These are phyloP conservation scores for Leptomonas pyrrhocoris DNA, from an alignment of 208 protist genomes.

Conservation along the genomic window DNA sequence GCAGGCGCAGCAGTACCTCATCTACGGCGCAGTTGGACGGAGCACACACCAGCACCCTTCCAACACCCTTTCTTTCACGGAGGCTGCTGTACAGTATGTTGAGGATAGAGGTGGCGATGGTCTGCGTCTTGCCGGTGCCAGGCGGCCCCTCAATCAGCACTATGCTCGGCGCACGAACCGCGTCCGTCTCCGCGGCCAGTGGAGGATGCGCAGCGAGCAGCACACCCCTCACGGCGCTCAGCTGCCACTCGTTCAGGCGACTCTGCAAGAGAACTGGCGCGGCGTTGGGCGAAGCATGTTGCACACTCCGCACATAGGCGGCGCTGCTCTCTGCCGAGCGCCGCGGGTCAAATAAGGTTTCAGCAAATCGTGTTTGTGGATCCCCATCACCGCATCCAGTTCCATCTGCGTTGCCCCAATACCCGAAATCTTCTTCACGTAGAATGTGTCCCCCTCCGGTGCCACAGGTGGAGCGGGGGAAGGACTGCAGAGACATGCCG, in stretches of 20 bases:
- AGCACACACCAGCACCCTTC: constrained; percentile 76
- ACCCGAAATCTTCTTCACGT: constrained; percentile 61
- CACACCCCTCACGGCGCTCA: constrained; percentile 55
- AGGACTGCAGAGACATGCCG: no score
- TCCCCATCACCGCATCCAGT: constrained; percentile 55
- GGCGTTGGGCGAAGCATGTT: constrained; percentile 24
- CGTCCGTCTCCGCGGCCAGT: constrained; percentile 41
- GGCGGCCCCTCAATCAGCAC: constrained; percentile 88
- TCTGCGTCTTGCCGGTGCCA: constrained; percentile 93
- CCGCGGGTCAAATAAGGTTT: constrained; percentile 63
- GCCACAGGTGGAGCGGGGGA: constrained; percentile 44
- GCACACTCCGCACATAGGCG: no score
- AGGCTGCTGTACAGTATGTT: constrained; percentile 68
- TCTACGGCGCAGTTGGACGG: constrained; percentile 90
- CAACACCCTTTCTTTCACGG: neutral
- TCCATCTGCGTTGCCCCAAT: constrained; percentile 44
- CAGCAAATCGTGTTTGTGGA: constrained; percentile 53
- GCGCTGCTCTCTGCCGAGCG: constrained; percentile 8
- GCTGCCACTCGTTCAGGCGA: constrained; percentile 72
- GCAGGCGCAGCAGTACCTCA: constrained; percentile 75
- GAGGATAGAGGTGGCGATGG: constrained; percentile 65
- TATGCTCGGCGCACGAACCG: constrained; percentile 41
- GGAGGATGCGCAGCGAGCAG: constrained; percentile 51
- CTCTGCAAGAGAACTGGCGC: constrained; percentile 39
- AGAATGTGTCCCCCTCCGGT: constrained; percentile 50